phyloP scores from a whole-genome alignment of 2,329 filamentous ascomycete genomes.

The Alternaria novae-zelandiae region DNA sequence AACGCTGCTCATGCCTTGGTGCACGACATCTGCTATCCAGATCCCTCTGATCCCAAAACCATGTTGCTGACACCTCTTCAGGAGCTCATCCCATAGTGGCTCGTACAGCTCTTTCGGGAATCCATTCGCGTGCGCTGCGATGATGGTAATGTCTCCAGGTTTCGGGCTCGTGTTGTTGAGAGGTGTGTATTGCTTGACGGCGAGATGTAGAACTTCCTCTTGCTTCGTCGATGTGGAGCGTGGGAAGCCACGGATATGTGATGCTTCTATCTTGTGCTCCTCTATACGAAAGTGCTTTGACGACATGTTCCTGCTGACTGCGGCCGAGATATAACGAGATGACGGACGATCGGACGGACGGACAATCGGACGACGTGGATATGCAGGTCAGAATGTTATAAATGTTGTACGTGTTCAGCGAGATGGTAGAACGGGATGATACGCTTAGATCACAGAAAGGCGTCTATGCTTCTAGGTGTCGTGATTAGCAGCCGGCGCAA shows the following conservation, averaged over 20 bases:
- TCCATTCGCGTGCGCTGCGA: slow-evolving; percentile 88
- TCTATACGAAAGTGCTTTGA: slow-evolving; percentile 65
- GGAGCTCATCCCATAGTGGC: slow-evolving; percentile 85
- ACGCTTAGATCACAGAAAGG: background rate
- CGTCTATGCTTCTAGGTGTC: slow-evolving; percentile 6
- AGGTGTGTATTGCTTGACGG: slow-evolving; percentile 88
- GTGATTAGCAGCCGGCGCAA: slow-evolving; percentile 26
- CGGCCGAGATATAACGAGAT: background rate
- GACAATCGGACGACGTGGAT: background rate
- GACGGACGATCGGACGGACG: background rate
- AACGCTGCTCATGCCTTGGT: slow-evolving; percentile 79
- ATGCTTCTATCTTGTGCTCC: slow-evolving; percentile 71
- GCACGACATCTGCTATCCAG: slow-evolving; percentile 89
- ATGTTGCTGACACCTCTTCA: slow-evolving; percentile 61
- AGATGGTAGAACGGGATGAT: background rate
- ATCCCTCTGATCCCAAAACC: slow-evolving; percentile 78
- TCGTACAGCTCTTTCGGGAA: slow-evolving; percentile 97
- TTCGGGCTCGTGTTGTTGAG: slow-evolving; percentile 70
- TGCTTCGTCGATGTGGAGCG: slow-evolving; percentile 74
- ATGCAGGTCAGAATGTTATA: background rate
- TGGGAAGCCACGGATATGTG: slow-evolving; percentile 83
- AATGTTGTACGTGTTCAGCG: background rate
- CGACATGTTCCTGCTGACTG: slow-evolving; percentile 42
- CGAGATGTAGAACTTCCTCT: slow-evolving; percentile 74
- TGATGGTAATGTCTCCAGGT: slow-evolving; percentile 81